Evolutionary conservation across 164 flowering plant species (phyloP), one percentile per base, ranked within the genome.

Genomic region (Piper longum): DNA sequence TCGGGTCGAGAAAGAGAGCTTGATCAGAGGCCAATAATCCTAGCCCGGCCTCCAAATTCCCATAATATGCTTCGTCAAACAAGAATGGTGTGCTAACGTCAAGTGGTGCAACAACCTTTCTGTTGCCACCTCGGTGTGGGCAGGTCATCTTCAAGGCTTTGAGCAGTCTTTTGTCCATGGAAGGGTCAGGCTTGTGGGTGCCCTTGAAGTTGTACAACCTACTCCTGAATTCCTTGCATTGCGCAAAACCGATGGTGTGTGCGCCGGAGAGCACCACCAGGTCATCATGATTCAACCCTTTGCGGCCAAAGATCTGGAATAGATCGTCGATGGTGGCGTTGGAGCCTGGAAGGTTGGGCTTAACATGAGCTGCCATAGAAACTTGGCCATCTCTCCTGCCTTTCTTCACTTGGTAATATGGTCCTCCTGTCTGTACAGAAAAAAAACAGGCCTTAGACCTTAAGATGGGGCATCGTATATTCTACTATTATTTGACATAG

Each of bases 191-290:
- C 16, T 79, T 60, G 9, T 72, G 77, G 0, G 87, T 77, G 19
- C 88, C 83, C 12, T 43, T 61, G 63, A 65, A 78, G 70, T 88
- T 60, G 67, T 93, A 93, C 43, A 93, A 77, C 8, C 96, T 69
- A 62, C 41, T 57, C 14, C 75, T 64, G 56, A 93, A 84, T 41
- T 83, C 78, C 41, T 74, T 61, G 69, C 97, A 93, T 64, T 88
- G 97, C 4, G 96, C 74, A 54, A 83, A 88, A 0, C 99, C 99
- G 0, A 93, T 84, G 0, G 99, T 81, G 65, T 93, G 99, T 0
- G 99, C 96, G 6, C 99, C 99, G 0, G 95, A 88, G 39, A 93
- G 95, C 11, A 78, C 87, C 1, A 93, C 97, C 0, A 93, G 70
- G 77, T 93, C 99, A 19, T 80, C 71, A 0, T 72, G 52, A 41